Evolutionary conservation across 305 asterid genomes (phyloP), one percentile per base, ranked within the genome.

Genomic region (Solanum hybrid): DNA sequence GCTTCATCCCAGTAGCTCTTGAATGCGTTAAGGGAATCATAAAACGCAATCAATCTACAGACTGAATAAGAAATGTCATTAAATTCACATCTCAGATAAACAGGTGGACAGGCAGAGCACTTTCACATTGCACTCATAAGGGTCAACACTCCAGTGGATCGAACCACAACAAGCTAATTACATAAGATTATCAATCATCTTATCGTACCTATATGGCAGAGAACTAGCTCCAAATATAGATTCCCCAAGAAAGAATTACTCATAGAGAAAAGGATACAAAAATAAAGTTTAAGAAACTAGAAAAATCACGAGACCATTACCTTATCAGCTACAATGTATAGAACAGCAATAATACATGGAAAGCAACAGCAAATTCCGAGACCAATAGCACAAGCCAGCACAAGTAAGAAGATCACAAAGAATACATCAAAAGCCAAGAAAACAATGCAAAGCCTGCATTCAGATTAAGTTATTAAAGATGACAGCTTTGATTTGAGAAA

Each of bases 341-440:
- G 41, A 65, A 90, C 89, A 41, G 91, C 91, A 34, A 90, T 51
- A 86, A 90, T 90, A 76, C 91, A 90, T 24, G 91, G 91, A 41
- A 90, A 86, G 72, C 91, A 90, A 78, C 91, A 90, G 87, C 91
- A 90, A 34, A 90, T 31, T n/a, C 89, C 91, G 11, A 90, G 72
- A 24, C 91, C 91, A 85, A 90, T 79, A 20, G 61, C 79, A 76
- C 89, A 90, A 3, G 91, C 91, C 91, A 86, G n/a, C 17, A 73
- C 86, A 87, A 86, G 20, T 41, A 88, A 86, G 20, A 90, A 75
- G 73, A 90, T 39, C 86, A 86, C 87, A 90, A 90, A 86, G 87
- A 86, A 76, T 33, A 90, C 91, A 86, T 90, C 91, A 83, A 86
- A 90, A 39, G 91, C 91, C 89, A 90, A 70, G 79, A 90, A 86